Conservation (phyloP, 352 stramenopile species). For the Phytophthora pistaciae region DNA sequence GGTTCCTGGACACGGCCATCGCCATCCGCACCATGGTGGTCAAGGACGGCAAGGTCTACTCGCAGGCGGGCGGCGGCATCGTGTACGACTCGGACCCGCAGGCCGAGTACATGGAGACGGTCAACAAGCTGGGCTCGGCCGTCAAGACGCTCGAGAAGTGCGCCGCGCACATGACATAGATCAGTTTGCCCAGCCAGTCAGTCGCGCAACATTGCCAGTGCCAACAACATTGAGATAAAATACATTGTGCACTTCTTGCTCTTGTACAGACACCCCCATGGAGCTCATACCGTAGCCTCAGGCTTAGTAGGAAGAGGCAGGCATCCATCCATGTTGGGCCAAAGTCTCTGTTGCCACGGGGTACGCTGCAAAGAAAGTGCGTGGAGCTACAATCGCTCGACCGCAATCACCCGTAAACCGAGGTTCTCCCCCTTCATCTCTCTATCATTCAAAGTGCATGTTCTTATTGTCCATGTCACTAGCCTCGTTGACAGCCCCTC, state of each 20-base stretch:
- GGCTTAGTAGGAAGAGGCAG: no score
- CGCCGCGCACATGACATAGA: slow-evolving; percentile 52
- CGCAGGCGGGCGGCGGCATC: slow-evolving; percentile 88
- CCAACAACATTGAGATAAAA: neutral
- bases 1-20: slow-evolving; percentile 90
- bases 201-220: neutral
- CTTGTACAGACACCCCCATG: neutral
- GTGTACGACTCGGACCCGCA: slow-evolving; percentile 91
- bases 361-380: neutral
- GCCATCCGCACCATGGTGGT: slow-evolving; percentile 91
- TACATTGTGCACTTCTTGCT: slow-evolving; percentile 2
- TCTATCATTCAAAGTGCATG: neutral
- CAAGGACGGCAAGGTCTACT: slow-evolving; percentile 83
- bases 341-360: neutral
- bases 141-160: slow-evolving; percentile 90
- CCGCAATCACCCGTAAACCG: neutral
- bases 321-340: no score
- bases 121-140: slow-evolving; percentile 90
- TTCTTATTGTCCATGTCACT: neutral
- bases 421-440: neutral
- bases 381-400: neutral
- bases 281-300: no score
- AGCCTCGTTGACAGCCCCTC: neutral
- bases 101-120: slow-evolving; percentile 90
- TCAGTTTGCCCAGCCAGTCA: neutral